Evolutionary conservation across 2,329 filamentous ascomycete species (phyloP).

Genomic region (Parastagonospora nodorum): DNA sequence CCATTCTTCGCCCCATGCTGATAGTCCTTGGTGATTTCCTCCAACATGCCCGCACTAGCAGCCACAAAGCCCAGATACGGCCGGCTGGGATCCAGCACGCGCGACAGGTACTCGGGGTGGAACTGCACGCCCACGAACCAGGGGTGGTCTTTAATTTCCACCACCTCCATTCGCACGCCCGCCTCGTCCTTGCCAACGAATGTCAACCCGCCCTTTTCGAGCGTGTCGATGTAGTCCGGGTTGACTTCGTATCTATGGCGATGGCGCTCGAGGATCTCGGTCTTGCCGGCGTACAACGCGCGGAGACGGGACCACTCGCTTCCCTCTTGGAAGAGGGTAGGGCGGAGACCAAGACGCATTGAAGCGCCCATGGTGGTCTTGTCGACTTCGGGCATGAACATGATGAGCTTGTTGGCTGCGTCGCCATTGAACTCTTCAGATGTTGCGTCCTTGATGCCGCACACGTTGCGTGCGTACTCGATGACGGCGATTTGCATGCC

Average conservation of each 20-base stretch:
- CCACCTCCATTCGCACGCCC: conserved; percentile 79
- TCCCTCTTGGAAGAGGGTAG: conserved; percentile 74
- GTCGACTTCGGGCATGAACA: conserved; percentile 92
- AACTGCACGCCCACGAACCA: conserved; percentile 88
- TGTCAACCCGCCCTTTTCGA: conserved; percentile 71
- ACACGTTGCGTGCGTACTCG: conserved; percentile 80
- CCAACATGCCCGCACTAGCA: conserved; percentile 71
- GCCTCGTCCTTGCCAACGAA: conserved; percentile 82
- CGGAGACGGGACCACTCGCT: conserved; percentile 81
- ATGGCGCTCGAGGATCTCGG: conserved; percentile 69
- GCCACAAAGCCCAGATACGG: conserved; percentile 87
- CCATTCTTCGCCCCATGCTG: conserved; percentile 19
- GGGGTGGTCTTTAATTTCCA: conserved; percentile 82
- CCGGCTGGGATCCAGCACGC: conserved; percentile 74
- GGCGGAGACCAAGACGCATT: conserved; percentile 80
- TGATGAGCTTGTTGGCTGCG: conserved; percentile 72
- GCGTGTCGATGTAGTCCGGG: conserved; percentile 71
- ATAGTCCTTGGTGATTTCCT: conserved; percentile 47
- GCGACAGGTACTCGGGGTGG: conserved; percentile 83
- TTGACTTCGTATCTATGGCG: conserved; percentile 92
- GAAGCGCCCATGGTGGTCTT: conserved; percentile 80
- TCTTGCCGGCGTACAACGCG: conserved; percentile 67
- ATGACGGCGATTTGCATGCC: conserved; percentile 94
- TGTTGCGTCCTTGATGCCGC: conserved; percentile 63
- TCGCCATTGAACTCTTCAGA: conserved; percentile 63